Base-by-base conservation (phyloP, 352 stramenopile genomes). In the Phytophthora pistaciae region DNA sequence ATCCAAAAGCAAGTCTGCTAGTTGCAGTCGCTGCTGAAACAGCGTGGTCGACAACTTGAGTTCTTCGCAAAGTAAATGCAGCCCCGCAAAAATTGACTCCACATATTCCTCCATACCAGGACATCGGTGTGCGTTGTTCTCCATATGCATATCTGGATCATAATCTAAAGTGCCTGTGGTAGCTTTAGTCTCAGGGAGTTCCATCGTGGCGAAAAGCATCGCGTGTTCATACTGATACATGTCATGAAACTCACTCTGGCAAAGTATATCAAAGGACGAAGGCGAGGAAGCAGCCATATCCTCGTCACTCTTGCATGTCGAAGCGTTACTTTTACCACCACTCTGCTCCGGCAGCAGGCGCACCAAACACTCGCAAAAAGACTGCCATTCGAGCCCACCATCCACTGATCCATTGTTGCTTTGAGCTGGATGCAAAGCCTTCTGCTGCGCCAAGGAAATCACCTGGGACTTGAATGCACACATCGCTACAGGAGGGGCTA, bases 61-160 rank as follows among this genome's bases (percentile, higher is more conserved):
- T 33, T 95, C 87, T 85, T 95, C 87, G 44, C 91, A 78, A 5
- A 93, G 60, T 29, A 94, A 74, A 42, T 95, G 88, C 29, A 95
- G 66, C 0, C 73, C 83, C 1, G 66, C 64, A 77, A 92, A 86
- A n/a, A 91, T 72, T 2, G 21, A 33, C 29, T 52, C 27, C 20
- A 77, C 13, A 8, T 74, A 68, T 33, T 66, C 56, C 27, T 62
- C 29, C 36, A 82, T 66, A 42, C 9, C 31, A 21, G 4, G 64
- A 38, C 31, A 57, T 25, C 11, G 3, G 5, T 25, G 27, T 4
- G 60, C 27, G 16, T 44, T 14, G 11, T 42, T 50, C 29, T 58
- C 23, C 10, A n/a, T 7, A 44, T 38, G 25, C 36, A 2, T 60
- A 14, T 13, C 6, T 20, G 38, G 59, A 61, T 71, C 3, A 38